Evolutionary conservation across 2,329 filamentous ascomycete genomes (phyloP).

Genomic region (Aureobasidium lini): DNA sequence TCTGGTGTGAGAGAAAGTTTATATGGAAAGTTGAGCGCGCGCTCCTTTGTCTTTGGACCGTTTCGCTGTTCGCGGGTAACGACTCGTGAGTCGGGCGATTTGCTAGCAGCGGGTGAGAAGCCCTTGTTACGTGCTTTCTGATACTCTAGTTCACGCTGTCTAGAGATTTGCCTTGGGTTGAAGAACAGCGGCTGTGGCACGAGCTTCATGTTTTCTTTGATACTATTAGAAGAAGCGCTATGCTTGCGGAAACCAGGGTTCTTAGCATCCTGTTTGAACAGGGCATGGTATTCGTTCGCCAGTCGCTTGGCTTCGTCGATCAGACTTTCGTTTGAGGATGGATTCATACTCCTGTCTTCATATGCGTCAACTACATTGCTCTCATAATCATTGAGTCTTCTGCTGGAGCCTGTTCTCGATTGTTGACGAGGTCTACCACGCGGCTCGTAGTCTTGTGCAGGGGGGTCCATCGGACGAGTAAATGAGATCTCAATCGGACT

Average conservation of each 20-base stretch:
- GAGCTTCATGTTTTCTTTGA: constrained; percentile 22
- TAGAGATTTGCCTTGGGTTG: constrained; percentile 8
- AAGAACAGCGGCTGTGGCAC: constrained; percentile 26
- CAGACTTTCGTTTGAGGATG: constrained; percentile 12
- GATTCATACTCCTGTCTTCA: background rate
- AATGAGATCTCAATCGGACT: background rate
- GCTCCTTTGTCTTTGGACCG: background rate
- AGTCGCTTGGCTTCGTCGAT: constrained; percentile 17
- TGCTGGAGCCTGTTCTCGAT: background rate
- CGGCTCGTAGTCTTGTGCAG: background rate
- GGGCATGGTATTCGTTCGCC: constrained; percentile 21
- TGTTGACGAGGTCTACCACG: background rate
- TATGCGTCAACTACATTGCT: background rate
- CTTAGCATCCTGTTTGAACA: constrained; percentile 20
- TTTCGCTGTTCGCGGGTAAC: background rate
- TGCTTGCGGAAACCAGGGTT: background rate
- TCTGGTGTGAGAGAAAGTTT: constrained; percentile 3
- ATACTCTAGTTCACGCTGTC: background rate
- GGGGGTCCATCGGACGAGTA: background rate
- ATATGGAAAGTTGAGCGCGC: background rate
- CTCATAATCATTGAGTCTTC: background rate
- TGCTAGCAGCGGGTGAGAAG: background rate
- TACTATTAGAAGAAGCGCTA: background rate
- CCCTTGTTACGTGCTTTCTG: background rate
- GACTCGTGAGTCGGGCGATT: background rate